phyloP scores from a whole-genome alignment of 2,329 filamentous ascomycete genomes.

The Alternaria triticimaculans region DNA sequence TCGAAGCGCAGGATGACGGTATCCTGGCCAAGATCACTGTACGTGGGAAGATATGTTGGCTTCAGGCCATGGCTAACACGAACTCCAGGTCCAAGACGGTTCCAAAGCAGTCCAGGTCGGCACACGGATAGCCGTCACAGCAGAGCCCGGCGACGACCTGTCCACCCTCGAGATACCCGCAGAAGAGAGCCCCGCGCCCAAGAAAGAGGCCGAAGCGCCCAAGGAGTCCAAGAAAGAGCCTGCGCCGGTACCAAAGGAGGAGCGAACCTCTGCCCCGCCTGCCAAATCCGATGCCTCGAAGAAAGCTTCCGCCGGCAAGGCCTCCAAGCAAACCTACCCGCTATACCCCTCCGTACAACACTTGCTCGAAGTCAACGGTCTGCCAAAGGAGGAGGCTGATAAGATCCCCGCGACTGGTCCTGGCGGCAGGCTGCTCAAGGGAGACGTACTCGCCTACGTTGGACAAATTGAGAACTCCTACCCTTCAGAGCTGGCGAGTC shows the following conservation, averaged over 20 bases:
- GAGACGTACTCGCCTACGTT: conserved; percentile 89
- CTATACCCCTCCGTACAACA: conserved; percentile 84
- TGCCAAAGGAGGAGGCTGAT: conserved; percentile 76
- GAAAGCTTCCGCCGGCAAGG: conserved; percentile 51
- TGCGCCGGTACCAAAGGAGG: conserved; percentile 39
- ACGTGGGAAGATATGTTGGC: conserved; percentile 14
- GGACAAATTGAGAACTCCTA: conserved; percentile 77
- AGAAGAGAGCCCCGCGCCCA: conserved; percentile 62
- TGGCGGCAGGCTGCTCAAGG: conserved; percentile 87
- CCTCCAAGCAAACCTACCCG: conserved; percentile 72
- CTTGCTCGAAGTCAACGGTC: conserved; percentile 78
- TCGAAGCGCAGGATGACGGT: conserved; percentile 90
- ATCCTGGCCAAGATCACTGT: conserved; percentile 81
- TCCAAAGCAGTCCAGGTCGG: conserved; percentile 80
- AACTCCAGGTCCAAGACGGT: conserved; percentile 65
- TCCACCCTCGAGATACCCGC: conserved; percentile 75
- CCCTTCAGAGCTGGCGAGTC: conserved; percentile 72
- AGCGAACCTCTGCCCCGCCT: conserved; percentile 42
- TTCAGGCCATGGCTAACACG: conserved; percentile 10
- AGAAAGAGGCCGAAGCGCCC: conserved; percentile 44
- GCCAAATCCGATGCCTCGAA: conserved; percentile 41
- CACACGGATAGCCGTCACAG: conserved; percentile 80
- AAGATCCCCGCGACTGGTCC: conserved; percentile 90
- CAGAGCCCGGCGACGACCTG: conserved; percentile 81
- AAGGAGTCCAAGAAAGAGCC: conserved; percentile 37